Conservation (phyloP, 1,284 basidiomycete species). For the Naganishia cerealis region DNA sequence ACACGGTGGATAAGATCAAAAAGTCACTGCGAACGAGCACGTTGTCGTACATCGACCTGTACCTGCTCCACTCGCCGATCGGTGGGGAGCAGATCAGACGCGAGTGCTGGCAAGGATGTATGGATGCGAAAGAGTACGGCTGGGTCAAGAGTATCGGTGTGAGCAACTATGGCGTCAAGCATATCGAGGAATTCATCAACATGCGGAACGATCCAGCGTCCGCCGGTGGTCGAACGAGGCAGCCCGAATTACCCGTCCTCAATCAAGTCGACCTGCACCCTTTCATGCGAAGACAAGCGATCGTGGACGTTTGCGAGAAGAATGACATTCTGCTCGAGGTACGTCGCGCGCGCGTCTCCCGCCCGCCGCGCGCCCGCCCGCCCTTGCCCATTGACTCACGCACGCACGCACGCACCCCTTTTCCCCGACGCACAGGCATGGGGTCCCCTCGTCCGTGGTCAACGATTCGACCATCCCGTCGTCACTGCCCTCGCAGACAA, state of each 20-base stretch:
- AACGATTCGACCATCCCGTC: constrained; percentile 54
- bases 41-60: constrained; percentile 56
- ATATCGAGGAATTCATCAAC: constrained; percentile 56
- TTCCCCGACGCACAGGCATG: constrained; percentile 55
- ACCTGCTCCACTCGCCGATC: constrained; percentile 56
- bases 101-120: constrained; percentile 54
- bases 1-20: constrained; percentile 59
- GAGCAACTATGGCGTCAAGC: constrained; percentile 55
- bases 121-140: constrained; percentile 54
- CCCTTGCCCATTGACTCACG: not conserved
- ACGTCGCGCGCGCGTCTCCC: constrained; percentile 26
- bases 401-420: no score
- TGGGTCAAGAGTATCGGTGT: constrained; percentile 49
- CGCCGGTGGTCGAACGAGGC: constrained; percentile 5
- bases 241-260: constrained; percentile 51
- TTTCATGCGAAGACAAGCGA: constrained; percentile 54
- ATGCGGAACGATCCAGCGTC: constrained; percentile 12
- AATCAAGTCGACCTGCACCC: constrained; percentile 55
- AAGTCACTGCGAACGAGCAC: constrained; percentile 61
- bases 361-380: no score
- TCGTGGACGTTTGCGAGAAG: constrained; percentile 56
- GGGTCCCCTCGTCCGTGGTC: constrained; percentile 56
- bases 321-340: constrained; percentile 57
- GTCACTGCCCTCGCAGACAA: constrained; percentile 50
- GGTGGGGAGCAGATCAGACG: constrained; percentile 52